Evolutionary conservation across 176 grass and related monocot species (phyloP), one percentile per base, ranked within the genome.

Genomic region (Panicum miliaceum): DNA sequence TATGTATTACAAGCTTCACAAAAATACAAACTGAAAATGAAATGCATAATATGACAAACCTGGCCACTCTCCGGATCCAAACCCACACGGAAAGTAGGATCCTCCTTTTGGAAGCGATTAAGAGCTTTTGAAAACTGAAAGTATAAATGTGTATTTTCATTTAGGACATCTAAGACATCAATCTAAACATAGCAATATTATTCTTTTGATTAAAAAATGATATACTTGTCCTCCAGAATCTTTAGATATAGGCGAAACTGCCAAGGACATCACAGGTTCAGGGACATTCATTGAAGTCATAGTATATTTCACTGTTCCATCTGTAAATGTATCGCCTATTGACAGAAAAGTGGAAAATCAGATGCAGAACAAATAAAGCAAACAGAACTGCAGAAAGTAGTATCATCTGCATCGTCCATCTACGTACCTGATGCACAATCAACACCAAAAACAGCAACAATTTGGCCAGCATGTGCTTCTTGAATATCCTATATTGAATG

Each of bases 221-320:
- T 85, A 89, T 95, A 98, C 96, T 88, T 98, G 96, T 88, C 96
- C 96, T 81, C 96, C 96, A 80, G 93, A 94, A 92, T 98, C 96
- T 90, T 98, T 98, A 73, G 96, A 98, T 75, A 98, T 81, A 77
- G 93, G 96, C 35, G 91, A 91, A 60, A 98, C 96, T 68, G 96
- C 96, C 86, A 98, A 88, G 27, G 96, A 98, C 96, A 98, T 98
- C 67, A 98, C 95, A 72, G 95, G 95, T 84, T 98, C 95, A 90
- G 96, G 93, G 41, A 98, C 93, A 90, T 93, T 95, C 96, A 98
- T 98, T 50, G 96, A 98, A 50, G 96, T 98, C 96, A 98, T 94
- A 18, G 96, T 98, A 82, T 98, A 98, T 81, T 90, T 98, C 22
- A 95, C 93, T 56, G 91, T 87, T 57, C 96, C 96, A 81, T 98